A percentile compares a stretch with the other conserved stretches of the same genome.
phyloP scores from a whole-genome alignment of 208 protist genomes.

The Trypanosoma cruzi region DNA sequence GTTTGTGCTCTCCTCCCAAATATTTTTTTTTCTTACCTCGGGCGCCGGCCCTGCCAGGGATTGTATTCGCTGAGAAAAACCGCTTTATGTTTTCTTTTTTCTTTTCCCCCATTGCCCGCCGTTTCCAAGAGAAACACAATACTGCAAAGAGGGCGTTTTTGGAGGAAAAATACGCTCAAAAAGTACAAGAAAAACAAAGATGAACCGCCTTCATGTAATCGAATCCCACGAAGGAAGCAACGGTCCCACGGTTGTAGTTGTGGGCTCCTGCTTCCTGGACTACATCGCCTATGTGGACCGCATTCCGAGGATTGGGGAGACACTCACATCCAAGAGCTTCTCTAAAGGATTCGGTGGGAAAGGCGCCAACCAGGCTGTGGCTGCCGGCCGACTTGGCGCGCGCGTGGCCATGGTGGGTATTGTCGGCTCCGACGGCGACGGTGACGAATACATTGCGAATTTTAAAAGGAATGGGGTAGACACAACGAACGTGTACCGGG shows the following conservation, averaged over 20 bases:
- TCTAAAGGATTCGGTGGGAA: slow-evolving; percentile 94
- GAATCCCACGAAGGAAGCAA: slow-evolving; percentile 31
- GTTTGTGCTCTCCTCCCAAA: too few relatives aligned
- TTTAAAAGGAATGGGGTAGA: slow-evolving; percentile 86
- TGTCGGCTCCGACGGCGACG: slow-evolving; percentile 89
- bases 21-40: background rate
- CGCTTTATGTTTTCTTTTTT: too few relatives aligned
- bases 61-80: too few relatives aligned
- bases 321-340: slow-evolving; percentile 87
- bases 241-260: slow-evolving; percentile 71
- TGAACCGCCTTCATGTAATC: slow-evolving; percentile 58
- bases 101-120: too few relatives aligned
- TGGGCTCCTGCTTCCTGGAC: slow-evolving; percentile 93
- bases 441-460: slow-evolving; percentile 78
- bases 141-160: too few relatives aligned
- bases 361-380: slow-evolving; percentile 93
- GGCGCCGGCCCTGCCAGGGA: background rate
- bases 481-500: slow-evolving; percentile 59
- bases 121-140: too few relatives aligned
- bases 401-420: slow-evolving; percentile 87
- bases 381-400: slow-evolving; percentile 80
- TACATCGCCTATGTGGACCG: slow-evolving; percentile 89
- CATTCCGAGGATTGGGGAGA: slow-evolving; percentile 92
- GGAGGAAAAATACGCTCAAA: background rate
- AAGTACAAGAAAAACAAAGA: slow-evolving; percentile 9